Evolutionary conservation across 768 basidiomycete genomes (phyloP).

Genomic region (Trametes villosa): DNA sequence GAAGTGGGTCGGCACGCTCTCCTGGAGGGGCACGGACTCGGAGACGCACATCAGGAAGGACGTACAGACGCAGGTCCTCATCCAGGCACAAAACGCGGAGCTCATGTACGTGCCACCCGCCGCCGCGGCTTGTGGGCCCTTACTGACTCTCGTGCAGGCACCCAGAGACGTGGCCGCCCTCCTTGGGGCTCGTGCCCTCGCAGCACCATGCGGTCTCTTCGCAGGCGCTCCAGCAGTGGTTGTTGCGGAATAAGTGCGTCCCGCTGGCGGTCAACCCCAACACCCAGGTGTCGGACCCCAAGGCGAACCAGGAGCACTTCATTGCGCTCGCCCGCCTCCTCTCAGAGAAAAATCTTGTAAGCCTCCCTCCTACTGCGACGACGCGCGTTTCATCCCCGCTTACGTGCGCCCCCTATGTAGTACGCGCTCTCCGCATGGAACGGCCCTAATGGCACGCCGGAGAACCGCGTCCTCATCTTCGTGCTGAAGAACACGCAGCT

Average conservation of each 20-base stretch:
- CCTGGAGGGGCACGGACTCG: slow-evolving; percentile 46
- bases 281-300: slow-evolving; percentile 39
- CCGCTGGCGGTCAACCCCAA: slow-evolving; percentile 43
- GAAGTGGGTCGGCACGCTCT: slow-evolving; percentile 54
- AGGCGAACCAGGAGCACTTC: slow-evolving; percentile 49
- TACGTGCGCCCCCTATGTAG: slow-evolving; percentile 34
- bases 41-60: slow-evolving; percentile 45
- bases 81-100: slow-evolving; percentile 27
- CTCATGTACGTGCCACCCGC: slow-evolving; percentile 40
- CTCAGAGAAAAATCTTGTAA: slow-evolving; percentile 47
- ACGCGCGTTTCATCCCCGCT: not conserved
- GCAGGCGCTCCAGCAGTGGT: slow-evolving; percentile 51
- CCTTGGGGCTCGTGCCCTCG: slow-evolving; percentile 46
- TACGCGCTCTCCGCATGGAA: slow-evolving; percentile 58
- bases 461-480: slow-evolving; percentile 55
- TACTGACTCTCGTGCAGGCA: slow-evolving; percentile 41
- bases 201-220: slow-evolving; percentile 45
- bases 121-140: not conserved
- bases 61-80: slow-evolving; percentile 46
- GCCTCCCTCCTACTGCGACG: slow-evolving; percentile 29
- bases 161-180: slow-evolving; percentile 56
- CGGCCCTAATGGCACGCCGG: slow-evolving; percentile 45
- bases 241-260: slow-evolving; percentile 41
- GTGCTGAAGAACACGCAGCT: slow-evolving; percentile 37
- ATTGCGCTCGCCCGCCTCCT: slow-evolving; percentile 48